These are phyloP conservation scores for Gossypium davidsonii DNA, from an alignment of 441 rosid species.

Conservation along the genomic window DNA sequence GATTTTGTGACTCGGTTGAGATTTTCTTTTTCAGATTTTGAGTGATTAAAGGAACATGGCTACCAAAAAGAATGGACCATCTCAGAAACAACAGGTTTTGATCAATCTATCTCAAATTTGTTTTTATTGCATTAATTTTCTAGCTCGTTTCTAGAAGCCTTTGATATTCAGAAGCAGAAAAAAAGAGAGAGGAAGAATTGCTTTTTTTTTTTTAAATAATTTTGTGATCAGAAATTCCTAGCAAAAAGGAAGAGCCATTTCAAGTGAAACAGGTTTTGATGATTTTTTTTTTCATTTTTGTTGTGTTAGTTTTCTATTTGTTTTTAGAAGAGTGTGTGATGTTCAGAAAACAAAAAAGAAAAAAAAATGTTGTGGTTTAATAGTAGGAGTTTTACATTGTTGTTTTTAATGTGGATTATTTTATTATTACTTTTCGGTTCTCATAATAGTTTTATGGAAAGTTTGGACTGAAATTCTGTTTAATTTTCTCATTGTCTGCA, in stretches of 20 bases:
- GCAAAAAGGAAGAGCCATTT: constrained; percentile 30
- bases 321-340: background rate
- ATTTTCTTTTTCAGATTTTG: constrained; percentile 10
- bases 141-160: background rate
- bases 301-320: background rate
- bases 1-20: background rate
- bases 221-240: constrained; percentile 20
- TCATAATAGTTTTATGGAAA: background rate
- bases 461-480: background rate
- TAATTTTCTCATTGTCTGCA: background rate
- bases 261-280: constrained; percentile 24
- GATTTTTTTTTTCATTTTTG: background rate
- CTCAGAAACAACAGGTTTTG: constrained; percentile 24
- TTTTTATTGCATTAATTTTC: background rate
- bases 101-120: background rate
- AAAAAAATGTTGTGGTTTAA: background rate
- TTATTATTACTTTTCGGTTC: background rate
- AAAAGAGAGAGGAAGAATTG: background rate
- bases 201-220: background rate
- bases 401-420: background rate
- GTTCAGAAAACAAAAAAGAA: background rate
- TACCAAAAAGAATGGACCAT: constrained; percentile 28
- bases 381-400: background rate
- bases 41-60: constrained; percentile 25
- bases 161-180: background rate